Percentiles rank a stretch among this genome's conserved stretches.
phyloP scores from a whole-genome alignment of 805 yeast genomes.

The Yamadazyma ubonensis region DNA sequence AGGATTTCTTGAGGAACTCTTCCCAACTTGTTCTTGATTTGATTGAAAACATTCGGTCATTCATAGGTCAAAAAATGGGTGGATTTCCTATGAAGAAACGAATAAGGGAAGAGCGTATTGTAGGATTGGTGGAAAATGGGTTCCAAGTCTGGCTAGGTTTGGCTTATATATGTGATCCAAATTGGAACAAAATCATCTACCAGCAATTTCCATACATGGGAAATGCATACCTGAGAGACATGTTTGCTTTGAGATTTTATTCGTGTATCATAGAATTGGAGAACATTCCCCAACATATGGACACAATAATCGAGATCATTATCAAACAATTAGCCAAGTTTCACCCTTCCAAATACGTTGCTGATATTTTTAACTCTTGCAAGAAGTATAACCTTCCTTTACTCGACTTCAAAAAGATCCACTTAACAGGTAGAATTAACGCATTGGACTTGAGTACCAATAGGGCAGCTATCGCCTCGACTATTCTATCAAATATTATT shows the following conservation, averaged over 20 bases:
- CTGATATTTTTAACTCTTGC: conserved; percentile 16
- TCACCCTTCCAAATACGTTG: conserved; percentile 26
- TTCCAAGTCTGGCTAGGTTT: conserved; percentile 32
- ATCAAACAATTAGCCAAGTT: conserved; percentile 27
- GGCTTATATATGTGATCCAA: conserved; percentile 18
- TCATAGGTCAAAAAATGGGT: conserved; percentile 34
- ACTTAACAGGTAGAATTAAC: conserved; percentile 4
- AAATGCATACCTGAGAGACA: conserved; percentile 34
- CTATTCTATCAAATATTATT: conserved; percentile 5
- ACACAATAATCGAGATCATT: conserved; percentile 22
- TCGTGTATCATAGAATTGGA: conserved; percentile 24
- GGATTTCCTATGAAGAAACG: conserved; percentile 29
- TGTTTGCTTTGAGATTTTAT: conserved; percentile 30
- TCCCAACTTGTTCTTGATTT: not conserved
- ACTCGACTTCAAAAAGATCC: conserved; percentile 1
- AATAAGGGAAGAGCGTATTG: conserved; percentile 22
- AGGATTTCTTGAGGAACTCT: not conserved
- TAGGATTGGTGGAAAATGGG: conserved; percentile 24
- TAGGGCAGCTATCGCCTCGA: conserved; percentile 7
- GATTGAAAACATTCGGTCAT: conserved; percentile 4
- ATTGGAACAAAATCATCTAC: conserved; percentile 37
- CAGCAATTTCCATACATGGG: conserved; percentile 43
- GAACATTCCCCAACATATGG: conserved; percentile 20
- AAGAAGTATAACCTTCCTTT: not conserved
- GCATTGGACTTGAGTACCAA: conserved; percentile 11